phyloP scores from a whole-genome alignment of 257 asterid genomes.

The Solanum dulcamara region DNA sequence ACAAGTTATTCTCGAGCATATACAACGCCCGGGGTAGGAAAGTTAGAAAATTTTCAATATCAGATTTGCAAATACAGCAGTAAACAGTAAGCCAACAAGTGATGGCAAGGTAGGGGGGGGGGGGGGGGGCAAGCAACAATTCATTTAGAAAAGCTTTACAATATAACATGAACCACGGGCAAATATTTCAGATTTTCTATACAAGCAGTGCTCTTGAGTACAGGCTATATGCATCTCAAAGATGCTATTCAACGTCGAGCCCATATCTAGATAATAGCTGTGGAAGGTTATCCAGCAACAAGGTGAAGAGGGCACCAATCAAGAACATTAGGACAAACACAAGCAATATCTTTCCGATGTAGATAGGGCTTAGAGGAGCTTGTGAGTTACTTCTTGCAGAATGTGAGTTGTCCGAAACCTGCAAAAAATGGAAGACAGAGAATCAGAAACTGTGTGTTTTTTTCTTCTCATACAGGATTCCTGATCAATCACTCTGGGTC shows the following conservation, averaged over 20 bases:
- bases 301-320: conserved; percentile 56
- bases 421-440: conserved; percentile 4
- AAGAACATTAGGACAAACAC: conserved; percentile 53
- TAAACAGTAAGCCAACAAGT: neutral
- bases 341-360: conserved; percentile 57
- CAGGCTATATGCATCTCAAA: neutral
- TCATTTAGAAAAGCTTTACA: neutral
- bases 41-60: neutral
- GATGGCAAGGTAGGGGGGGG: no score
- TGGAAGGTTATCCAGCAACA: conserved; percentile 78
- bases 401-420: conserved; percentile 25
- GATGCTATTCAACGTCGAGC: neutral
- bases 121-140: neutral
- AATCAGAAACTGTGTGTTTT: neutral
- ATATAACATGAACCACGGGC: neutral
- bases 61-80: neutral
- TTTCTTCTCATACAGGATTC: neutral
- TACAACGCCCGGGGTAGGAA: neutral
- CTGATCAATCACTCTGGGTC: neutral
- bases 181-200: neutral
- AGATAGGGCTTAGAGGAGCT: conserved; percentile 20
- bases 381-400: neutral
- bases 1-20: neutral
- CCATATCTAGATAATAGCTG: conserved; percentile 17
- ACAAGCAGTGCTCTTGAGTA: neutral